Conservation (phyloP, 2,329 filamentous ascomycete species). For the Neonectria magnoliae region DNA sequence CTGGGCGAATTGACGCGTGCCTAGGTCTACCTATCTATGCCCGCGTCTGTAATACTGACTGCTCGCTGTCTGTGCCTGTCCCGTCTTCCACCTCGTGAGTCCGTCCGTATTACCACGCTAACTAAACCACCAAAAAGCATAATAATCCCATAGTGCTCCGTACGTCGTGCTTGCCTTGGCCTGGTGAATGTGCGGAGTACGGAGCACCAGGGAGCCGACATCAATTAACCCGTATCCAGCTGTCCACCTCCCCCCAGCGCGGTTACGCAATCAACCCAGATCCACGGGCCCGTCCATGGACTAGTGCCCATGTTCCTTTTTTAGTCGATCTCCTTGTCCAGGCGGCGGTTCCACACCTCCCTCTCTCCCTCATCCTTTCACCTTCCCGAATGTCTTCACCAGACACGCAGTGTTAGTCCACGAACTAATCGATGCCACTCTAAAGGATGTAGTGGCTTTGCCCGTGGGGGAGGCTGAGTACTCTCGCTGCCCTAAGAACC, state of each 20-base stretch:
- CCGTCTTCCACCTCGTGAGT: not conserved
- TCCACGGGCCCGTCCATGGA: constrained; percentile 10
- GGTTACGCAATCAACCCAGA: constrained; percentile 25
- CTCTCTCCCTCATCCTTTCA: not conserved
- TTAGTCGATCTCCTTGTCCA: not conserved
- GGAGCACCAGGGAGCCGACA: not conserved
- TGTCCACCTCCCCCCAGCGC: not conserved
- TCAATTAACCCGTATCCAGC: too few relatives aligned
- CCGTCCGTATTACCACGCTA: not conserved
- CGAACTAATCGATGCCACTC: not conserved
- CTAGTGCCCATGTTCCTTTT: not conserved
- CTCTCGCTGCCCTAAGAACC: constrained; percentile 1
- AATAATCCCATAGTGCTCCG: not conserved
- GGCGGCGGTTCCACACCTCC: constrained; percentile 7
- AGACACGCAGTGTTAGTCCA: not conserved
- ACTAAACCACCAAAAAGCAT: not conserved
- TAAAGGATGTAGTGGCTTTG: not conserved
- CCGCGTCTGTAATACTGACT: too few relatives aligned
- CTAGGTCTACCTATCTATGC: not conserved
- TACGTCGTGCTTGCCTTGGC: not conserved
- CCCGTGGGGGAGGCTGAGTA: constrained; percentile 5
- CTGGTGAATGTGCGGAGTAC: not conserved
- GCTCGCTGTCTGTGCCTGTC: not conserved
- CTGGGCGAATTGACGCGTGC: constrained; percentile 8
- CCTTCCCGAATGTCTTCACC: not conserved